A percentile compares a stretch with the other conserved stretches of the same genome.
phyloP scores from a whole-genome alignment of 768 basidiomycete species.

The Mycena capillaripes region DNA sequence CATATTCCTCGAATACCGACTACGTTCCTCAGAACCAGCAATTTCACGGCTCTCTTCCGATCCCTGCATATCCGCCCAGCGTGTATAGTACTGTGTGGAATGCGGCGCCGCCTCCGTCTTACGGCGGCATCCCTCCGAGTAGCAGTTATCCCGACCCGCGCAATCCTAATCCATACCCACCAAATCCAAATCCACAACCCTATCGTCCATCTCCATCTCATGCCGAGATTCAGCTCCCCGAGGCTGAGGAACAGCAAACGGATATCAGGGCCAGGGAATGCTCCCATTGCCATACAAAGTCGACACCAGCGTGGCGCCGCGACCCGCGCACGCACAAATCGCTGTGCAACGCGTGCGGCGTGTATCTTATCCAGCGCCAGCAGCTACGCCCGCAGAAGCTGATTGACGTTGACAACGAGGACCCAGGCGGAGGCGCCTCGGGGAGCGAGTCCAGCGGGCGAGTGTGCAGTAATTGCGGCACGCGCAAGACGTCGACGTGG shows the following conservation, averaged over 20 bases:
- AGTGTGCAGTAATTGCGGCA: background rate
- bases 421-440: too few relatives aligned
- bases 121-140: background rate
- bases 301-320: constrained; percentile 26
- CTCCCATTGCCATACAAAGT: constrained; percentile 18
- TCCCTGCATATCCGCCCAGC: background rate
- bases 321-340: constrained; percentile 23
- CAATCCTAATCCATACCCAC: background rate
- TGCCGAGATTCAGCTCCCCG: background rate
- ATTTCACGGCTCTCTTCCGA: too few relatives aligned
- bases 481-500: constrained; percentile 22
- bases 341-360: constrained; percentile 32
- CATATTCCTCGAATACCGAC: too few relatives aligned
- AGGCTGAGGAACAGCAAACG: background rate
- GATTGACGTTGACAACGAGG: constrained; percentile 14
- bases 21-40: too few relatives aligned
- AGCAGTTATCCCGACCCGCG: background rate
- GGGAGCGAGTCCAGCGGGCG: too few relatives aligned
- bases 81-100: background rate
- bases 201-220: background rate
- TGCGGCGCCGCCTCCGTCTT: background rate
- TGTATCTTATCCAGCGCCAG: constrained; percentile 5
- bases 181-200: background rate
- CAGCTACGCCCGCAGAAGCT: constrained; percentile 4
- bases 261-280: background rate